Percentiles rank a stretch among this genome's conserved stretches.
Evolutionary conservation across 306 rosid species (phyloP).

Genomic region (Leucaena leucocephala): DNA sequence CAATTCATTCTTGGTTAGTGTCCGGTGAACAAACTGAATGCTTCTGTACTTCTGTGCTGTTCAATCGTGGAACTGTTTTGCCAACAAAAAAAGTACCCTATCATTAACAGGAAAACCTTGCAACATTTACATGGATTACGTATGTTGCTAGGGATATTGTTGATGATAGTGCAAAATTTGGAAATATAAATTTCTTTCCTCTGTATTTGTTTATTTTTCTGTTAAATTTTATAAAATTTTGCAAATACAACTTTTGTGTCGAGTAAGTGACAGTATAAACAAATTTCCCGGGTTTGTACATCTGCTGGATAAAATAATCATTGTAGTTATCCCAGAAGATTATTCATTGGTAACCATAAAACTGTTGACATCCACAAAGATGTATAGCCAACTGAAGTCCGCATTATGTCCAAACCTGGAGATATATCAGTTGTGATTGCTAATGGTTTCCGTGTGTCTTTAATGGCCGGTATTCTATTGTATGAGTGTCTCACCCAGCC

Average conservation of each 20-base stretch:
- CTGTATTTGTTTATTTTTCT: not conserved
- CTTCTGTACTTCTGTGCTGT: not conserved
- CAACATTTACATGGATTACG: not conserved
- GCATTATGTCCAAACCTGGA: conserved; percentile 9
- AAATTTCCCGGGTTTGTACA: not conserved
- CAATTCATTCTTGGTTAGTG: conserved; percentile 87
- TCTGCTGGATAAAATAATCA: not conserved
- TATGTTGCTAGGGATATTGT: conserved; percentile 7
- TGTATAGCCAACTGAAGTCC: not conserved
- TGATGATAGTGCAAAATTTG: conserved; percentile 15
- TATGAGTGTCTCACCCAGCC: conserved; percentile 3
- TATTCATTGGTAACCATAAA: not conserved
- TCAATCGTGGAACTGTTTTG: conserved; percentile 20
- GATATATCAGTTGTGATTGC: conserved; percentile 10
- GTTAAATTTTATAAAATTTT: not conserved
- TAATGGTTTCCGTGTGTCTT: conserved; percentile 16
- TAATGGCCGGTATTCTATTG: not conserved
- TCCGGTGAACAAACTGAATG: not conserved
- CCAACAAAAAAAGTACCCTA: not conserved
- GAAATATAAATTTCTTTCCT: not conserved
- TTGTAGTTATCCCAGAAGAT: not conserved
- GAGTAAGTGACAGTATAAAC: not conserved
- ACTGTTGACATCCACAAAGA: not conserved
- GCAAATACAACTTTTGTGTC: not conserved
- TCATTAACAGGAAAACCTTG: conserved; percentile 23